These are phyloP conservation scores for Arthrobotrys musiformis DNA, from an alignment of 2,329 filamentous ascomycete species.

Conservation along the genomic window DNA sequence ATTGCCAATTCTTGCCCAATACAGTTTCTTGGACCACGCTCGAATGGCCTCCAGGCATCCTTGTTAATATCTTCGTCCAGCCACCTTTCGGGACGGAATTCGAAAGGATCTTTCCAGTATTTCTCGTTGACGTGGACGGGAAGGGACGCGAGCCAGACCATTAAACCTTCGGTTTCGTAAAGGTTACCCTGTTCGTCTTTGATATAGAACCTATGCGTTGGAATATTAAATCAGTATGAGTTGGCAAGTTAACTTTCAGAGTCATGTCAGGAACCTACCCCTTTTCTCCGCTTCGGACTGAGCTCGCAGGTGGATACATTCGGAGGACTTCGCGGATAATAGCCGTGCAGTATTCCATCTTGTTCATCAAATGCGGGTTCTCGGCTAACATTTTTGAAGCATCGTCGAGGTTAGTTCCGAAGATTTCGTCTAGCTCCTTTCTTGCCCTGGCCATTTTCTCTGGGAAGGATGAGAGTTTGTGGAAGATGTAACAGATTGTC, in stretches of 20 bases:
- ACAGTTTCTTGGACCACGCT: slow-evolving; percentile 69
- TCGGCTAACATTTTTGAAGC: slow-evolving; percentile 63
- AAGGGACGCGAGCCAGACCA: slow-evolving; percentile 64
- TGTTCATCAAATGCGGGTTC: slow-evolving; percentile 66
- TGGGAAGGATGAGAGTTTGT: slow-evolving; percentile 63
- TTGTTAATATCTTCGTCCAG: slow-evolving; percentile 61
- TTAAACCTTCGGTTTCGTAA: slow-evolving; percentile 64
- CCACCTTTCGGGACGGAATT: slow-evolving; percentile 67
- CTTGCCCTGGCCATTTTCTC: slow-evolving; percentile 62
- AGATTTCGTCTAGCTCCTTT: slow-evolving; percentile 68
- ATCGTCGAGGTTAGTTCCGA: slow-evolving; percentile 64
- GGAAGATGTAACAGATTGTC: slow-evolving; percentile 62
- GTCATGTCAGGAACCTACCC: background rate
- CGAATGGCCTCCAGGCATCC: slow-evolving; percentile 68
- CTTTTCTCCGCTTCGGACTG: slow-evolving; percentile 62
- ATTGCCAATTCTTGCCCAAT: slow-evolving; percentile 70
- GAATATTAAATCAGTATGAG: background rate
- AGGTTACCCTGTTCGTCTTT: slow-evolving; percentile 64
- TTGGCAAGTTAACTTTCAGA: background rate
- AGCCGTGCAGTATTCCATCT: slow-evolving; percentile 67
- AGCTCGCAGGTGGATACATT: slow-evolving; percentile 67
- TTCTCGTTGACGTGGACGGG: slow-evolving; percentile 62
- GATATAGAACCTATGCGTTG: slow-evolving; percentile 61
- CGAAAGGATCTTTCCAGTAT: slow-evolving; percentile 64
- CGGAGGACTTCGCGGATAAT: slow-evolving; percentile 69